These are phyloP conservation scores for Globisporangium cederbergense DNA, from an alignment of 352 stramenopile genomes.

Conservation along the genomic window DNA sequence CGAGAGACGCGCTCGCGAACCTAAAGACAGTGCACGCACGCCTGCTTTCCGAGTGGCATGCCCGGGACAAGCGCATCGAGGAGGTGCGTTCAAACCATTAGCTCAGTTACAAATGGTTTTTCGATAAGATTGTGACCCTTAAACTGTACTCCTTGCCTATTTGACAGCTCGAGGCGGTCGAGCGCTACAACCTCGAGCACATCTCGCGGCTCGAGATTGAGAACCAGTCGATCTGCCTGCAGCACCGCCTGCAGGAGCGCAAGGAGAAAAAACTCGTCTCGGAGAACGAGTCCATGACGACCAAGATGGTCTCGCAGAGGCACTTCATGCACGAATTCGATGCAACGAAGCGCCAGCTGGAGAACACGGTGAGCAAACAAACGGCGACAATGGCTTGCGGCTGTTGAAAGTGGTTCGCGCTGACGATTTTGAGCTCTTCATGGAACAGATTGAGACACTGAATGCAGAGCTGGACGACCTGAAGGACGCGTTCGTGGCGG, in stretches of 20 bases:
- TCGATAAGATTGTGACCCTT: too few relatives aligned
- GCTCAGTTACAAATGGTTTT: background rate
- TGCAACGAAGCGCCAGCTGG: conserved; percentile 17
- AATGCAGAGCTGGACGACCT: conserved; percentile 33
- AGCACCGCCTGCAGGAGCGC: conserved; percentile 23
- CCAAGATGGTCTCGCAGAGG: conserved; percentile 18
- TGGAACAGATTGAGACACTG: conserved; percentile 23
- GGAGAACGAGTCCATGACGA: conserved; percentile 20
- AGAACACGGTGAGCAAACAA: conserved; percentile 20
- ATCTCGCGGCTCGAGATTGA: conserved; percentile 39
- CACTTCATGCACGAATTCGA: conserved; percentile 12
- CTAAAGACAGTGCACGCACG: conserved; percentile 14
- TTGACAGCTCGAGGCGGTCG: conserved; percentile 22
- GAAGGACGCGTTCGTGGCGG: conserved; percentile 27
- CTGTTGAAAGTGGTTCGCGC: background rate
- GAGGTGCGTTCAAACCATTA: conserved; percentile 17
- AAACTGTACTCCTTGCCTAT: too few relatives aligned
- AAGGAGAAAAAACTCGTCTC: conserved; percentile 21
- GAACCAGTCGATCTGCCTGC: conserved; percentile 34
- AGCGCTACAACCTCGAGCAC: conserved; percentile 36
- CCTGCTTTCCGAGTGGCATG: conserved; percentile 18
- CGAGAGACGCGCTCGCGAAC: conserved; percentile 7
- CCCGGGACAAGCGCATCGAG: conserved; percentile 25
- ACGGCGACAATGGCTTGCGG: background rate
- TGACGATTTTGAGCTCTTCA: background rate